Percentiles rank a stretch among this genome's conserved stretches.
phyloP scores from a whole-genome alignment of 2,329 filamentous ascomycete species.

The Arthrobotrys sinensis region DNA sequence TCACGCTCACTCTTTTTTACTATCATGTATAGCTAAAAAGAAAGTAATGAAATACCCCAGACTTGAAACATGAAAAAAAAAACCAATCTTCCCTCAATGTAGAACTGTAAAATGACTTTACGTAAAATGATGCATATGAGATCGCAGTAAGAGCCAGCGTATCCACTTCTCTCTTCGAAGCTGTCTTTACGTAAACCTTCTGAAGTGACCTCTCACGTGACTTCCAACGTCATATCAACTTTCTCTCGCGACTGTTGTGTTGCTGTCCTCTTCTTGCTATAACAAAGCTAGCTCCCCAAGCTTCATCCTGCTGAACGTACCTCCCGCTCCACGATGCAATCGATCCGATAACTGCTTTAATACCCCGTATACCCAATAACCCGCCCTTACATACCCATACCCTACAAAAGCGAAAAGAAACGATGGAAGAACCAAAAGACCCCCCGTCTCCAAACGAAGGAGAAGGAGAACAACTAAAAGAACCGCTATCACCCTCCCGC shows the following conservation, averaged over 20 bases:
- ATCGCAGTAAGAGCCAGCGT: neutral
- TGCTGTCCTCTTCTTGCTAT: conserved; percentile 18
- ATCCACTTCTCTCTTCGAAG: neutral
- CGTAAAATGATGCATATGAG: neutral
- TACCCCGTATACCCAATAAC: too few relatives aligned
- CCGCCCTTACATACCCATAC: too few relatives aligned
- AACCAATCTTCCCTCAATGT: neutral
- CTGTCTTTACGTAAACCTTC: conserved; percentile 1
- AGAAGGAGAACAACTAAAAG: neutral
- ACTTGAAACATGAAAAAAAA: conserved; percentile 53
- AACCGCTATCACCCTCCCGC: conserved; percentile 73
- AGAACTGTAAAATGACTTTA: neutral
- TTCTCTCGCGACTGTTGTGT: conserved; percentile 8
- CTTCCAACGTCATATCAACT: conserved; percentile 6
- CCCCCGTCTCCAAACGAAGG: neutral
- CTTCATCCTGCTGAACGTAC: too few relatives aligned
- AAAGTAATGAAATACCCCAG: conserved; percentile 55
- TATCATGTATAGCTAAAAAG: conserved; percentile 56
- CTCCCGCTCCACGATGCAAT: too few relatives aligned
- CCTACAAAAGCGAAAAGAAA: neutral
- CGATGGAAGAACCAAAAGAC: neutral
- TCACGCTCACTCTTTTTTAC: conserved; percentile 20
- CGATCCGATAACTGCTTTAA: too few relatives aligned
- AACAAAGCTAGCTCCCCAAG: too few relatives aligned
- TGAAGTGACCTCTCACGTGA: conserved; percentile 14